Evolutionary conservation across 148 eudicot species (phyloP).

Genomic region (Amaranthus hypochondriacus): DNA sequence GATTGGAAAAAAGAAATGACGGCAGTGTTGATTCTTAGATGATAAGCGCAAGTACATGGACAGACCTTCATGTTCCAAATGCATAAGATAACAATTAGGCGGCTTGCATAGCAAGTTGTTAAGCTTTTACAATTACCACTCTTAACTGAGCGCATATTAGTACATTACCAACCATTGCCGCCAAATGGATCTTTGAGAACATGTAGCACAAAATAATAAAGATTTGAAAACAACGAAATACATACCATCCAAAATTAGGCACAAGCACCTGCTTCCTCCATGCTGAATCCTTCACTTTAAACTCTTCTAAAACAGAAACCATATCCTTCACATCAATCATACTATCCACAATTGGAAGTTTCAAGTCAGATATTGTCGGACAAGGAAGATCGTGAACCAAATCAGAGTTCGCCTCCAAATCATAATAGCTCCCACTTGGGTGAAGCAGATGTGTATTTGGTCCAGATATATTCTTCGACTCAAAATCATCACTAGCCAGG

Average conservation of each 20-base stretch:
- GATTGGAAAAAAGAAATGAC: no score
- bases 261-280: slow-evolving; percentile 45
- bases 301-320: slow-evolving; percentile 41
- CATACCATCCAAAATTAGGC: slow-evolving; percentile 66
- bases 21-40: no score
- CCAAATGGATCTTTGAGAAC: neutral
- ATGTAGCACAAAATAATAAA: neutral
- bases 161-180: no score
- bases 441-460: slow-evolving; percentile 31
- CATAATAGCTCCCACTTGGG: slow-evolving; percentile 32
- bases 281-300: slow-evolving; percentile 35
- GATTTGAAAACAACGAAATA: neutral
- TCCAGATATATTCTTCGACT: slow-evolving; percentile 9
- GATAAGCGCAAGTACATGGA: no score
- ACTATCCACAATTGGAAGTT: slow-evolving; percentile 28
- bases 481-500: slow-evolving; percentile 21
- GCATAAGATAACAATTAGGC: no score
- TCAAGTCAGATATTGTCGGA: slow-evolving; percentile 35
- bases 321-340: slow-evolving; percentile 46
- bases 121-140: no score
- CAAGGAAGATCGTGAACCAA: slow-evolving; percentile 27
- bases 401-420: slow-evolving; percentile 30
- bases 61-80: no score
- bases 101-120: no score
- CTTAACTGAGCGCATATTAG: no score